phyloP scores from a whole-genome alignment of 768 basidiomycete genomes.

The Flagelloscypha sp. region DNA sequence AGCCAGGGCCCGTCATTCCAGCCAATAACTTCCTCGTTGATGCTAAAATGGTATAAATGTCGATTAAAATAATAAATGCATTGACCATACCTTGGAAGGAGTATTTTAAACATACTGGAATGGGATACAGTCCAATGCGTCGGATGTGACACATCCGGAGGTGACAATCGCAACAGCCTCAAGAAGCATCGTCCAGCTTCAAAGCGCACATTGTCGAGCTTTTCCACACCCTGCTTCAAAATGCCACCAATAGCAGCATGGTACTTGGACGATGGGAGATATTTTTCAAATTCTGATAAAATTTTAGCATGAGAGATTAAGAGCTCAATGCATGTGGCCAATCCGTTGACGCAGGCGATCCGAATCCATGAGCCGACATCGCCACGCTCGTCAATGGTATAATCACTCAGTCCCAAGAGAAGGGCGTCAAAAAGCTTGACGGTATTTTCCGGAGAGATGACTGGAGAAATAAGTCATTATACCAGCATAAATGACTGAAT shows the following conservation, averaged over 20 bases:
- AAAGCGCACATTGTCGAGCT: slow-evolving; percentile 84
- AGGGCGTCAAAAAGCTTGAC: slow-evolving; percentile 46
- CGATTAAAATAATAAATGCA: slow-evolving; percentile 1
- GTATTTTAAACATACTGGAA: slow-evolving; percentile 34
- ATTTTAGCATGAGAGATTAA: slow-evolving; percentile 36
- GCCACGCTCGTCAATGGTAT: slow-evolving; percentile 88
- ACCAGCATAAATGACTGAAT: slow-evolving; percentile 8
- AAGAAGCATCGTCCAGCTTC: slow-evolving; percentile 61
- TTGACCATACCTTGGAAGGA: slow-evolving; percentile 44
- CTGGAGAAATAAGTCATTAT: slow-evolving; percentile 26
- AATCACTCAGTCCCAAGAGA: slow-evolving; percentile 76
- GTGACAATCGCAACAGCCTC: slow-evolving; percentile 37
- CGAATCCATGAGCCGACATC: slow-evolving; percentile 97
- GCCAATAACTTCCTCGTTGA: slow-evolving; percentile 25
- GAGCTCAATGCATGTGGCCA: slow-evolving; percentile 45
- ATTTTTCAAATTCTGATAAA: slow-evolving; percentile 43
- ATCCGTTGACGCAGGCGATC: slow-evolving; percentile 61
- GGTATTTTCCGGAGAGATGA: slow-evolving; percentile 36
- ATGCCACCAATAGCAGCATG: slow-evolving; percentile 54
- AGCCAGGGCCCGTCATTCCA: slow-evolving; percentile 75
- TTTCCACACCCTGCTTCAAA: slow-evolving; percentile 84
- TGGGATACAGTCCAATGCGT: slow-evolving; percentile 48
- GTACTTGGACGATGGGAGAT: slow-evolving; percentile 52
- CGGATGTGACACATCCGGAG: slow-evolving; percentile 31
- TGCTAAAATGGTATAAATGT: slow-evolving; percentile 13